phyloP scores from a whole-genome alignment of 2,329 filamentous ascomycete genomes.

The Endothia cerciana region DNA sequence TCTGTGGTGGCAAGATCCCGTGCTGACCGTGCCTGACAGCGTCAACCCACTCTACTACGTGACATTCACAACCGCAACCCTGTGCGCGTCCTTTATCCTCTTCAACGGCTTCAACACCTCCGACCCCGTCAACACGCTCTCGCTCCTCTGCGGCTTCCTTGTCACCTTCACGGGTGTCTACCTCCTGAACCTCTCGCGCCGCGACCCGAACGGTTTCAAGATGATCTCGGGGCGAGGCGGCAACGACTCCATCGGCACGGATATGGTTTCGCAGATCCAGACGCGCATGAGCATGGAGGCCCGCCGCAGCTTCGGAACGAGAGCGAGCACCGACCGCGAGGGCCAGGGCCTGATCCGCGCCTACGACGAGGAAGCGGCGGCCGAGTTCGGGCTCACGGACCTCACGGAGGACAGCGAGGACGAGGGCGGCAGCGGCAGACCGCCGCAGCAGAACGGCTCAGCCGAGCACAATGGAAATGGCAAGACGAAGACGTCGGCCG shows the following conservation, averaged over 20 bases:
- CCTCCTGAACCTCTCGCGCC: conserved; percentile 90
- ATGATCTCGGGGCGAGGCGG: conserved; percentile 64
- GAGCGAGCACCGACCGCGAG: conserved; percentile 71
- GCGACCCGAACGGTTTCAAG: conserved; percentile 80
- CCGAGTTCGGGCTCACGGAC: conserved; percentile 76
- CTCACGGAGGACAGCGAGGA: conserved; percentile 78
- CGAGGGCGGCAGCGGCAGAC: conserved; percentile 49
- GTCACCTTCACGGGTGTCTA: conserved; percentile 96
- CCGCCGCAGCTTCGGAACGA: conserved; percentile 70
- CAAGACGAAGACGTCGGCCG: conserved; percentile 46
- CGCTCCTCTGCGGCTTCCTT: conserved; percentile 88
- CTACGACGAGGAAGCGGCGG: conserved; percentile 82
- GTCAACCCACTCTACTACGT: conserved; percentile 98
- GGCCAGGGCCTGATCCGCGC: conserved; percentile 77
- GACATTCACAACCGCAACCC: conserved; percentile 92
- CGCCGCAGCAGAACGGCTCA: conserved; percentile 44
- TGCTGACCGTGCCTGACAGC: conserved; percentile 51
- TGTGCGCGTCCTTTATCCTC: conserved; percentile 93
- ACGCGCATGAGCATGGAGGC: conserved; percentile 94
- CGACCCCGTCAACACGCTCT: conserved; percentile 88
- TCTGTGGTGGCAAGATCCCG: conserved; percentile 12
- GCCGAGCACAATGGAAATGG: conserved; percentile 41
- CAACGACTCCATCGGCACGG: conserved; percentile 83
- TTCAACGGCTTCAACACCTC: conserved; percentile 97
- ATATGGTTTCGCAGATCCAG: conserved; percentile 85